phyloP scores from a whole-genome alignment of 2,329 filamentous ascomycete genomes.

The Alternaria alternata region DNA sequence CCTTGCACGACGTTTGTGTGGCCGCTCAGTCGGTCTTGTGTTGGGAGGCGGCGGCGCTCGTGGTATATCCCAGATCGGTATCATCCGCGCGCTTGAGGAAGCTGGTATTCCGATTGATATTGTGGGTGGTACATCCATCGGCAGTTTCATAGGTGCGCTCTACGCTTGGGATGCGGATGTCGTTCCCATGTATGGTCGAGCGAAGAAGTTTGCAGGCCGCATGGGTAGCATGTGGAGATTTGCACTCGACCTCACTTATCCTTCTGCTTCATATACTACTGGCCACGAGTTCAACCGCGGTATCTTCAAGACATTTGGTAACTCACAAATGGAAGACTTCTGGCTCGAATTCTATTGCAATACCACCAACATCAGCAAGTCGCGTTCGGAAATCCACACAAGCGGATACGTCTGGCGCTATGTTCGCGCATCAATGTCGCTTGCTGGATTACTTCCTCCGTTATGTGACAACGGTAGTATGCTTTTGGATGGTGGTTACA shows the following conservation, averaged over 20 bases:
- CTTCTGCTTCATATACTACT: conserved; percentile 95
- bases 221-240: conserved; percentile 99
- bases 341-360: conserved; percentile 99
- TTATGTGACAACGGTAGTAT: conserved; percentile 97
- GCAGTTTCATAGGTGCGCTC: conserved; percentile 90
- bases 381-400: conserved; percentile 88
- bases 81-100: conserved; percentile 94
- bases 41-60: conserved; percentile 92
- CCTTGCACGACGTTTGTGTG: conserved; percentile 86
- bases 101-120: conserved; percentile 96
- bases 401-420: conserved; percentile 98
- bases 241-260: conserved; percentile 93
- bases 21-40: conserved; percentile 92
- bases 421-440: conserved; percentile 93
- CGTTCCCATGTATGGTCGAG: conserved; percentile 94
- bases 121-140: conserved; percentile 94
- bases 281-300: conserved; percentile 99
- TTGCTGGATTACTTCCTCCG: conserved; percentile 90
- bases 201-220: conserved; percentile 97
- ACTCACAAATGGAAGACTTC: conserved; percentile 97
- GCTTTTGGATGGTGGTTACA: conserved; percentile 94
- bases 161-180: conserved; percentile 97
- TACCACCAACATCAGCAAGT: conserved; percentile 98
- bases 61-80: conserved; percentile 90
- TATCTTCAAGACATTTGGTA: conserved; percentile 97